A percentile compares a stretch with the other conserved stretches of the same genome.
Evolutionary conservation across 2,329 filamentous ascomycete species (phyloP).

Genomic region (Aureobasidium subglaciale): DNA sequence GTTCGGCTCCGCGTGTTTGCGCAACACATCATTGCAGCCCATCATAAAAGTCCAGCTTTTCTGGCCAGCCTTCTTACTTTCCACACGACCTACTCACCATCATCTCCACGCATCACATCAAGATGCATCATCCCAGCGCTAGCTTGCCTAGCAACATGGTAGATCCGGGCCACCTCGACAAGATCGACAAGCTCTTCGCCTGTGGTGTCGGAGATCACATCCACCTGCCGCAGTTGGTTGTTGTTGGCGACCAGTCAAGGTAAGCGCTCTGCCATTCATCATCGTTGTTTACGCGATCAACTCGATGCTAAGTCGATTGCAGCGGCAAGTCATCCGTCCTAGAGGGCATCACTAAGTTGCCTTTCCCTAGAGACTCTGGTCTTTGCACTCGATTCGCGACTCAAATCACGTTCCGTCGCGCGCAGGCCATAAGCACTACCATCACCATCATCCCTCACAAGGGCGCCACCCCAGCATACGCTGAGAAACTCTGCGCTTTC

Average conservation of each 20-base stretch:
- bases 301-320: not conserved
- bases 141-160: not conserved
- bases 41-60: too few relatives aligned
- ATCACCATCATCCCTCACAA: constrained; percentile 26
- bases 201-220: constrained; percentile 35
- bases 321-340: constrained; percentile 55
- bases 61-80: too few relatives aligned
- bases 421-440: constrained; percentile 16
- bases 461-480: constrained; percentile 22
- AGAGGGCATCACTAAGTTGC: constrained; percentile 54
- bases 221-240: constrained; percentile 36
- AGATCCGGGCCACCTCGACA: constrained; percentile 40
- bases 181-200: constrained; percentile 46
- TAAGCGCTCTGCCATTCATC: constrained; percentile 22
- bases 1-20: too few relatives aligned
- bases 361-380: constrained; percentile 47
- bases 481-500: constrained; percentile 27
- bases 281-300: too few relatives aligned
- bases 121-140: not conserved
- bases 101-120: not conserved
- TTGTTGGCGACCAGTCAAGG: constrained; percentile 53
- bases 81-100: too few relatives aligned
- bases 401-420: constrained; percentile 16
- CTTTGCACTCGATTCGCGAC: constrained; percentile 42
- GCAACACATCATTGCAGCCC: too few relatives aligned